A percentile compares a stretch with the other conserved stretches of the same genome.
These are phyloP conservation scores for Aspergillus fijiensis DNA, from an alignment of 2,329 filamentous ascomycete genomes.

Conservation along the genomic window DNA sequence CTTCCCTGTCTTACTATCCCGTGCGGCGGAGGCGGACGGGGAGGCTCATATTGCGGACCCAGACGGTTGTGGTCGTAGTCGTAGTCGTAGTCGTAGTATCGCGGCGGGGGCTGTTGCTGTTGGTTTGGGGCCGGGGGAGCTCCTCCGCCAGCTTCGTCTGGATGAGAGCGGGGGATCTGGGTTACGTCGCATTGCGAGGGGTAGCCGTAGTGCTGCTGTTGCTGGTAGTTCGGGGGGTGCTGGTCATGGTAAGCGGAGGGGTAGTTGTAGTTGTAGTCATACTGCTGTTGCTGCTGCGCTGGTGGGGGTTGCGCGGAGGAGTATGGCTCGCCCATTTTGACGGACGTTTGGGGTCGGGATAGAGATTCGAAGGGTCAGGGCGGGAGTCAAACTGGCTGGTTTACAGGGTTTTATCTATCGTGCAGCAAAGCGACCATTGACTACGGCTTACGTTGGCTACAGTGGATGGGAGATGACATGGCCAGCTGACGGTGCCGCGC, in stretches of 20 bases:
- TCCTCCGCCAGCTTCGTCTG: conserved; percentile 6
- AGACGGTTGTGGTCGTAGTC: conserved; percentile 11
- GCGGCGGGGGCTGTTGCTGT: neutral
- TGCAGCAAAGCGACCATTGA: too few species aligned
- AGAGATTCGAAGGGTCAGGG: neutral
- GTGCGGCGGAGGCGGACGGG: too few species aligned
- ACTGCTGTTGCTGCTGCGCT: neutral
- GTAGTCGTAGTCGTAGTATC: neutral
- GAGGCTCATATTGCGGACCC: conserved; percentile 9
- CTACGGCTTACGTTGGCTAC: too few species aligned
- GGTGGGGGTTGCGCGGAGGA: neutral
- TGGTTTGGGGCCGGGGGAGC: neutral
- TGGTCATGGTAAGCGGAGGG: conserved; percentile 30
- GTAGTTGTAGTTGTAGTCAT: conserved; percentile 55
- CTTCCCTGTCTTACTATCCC: conserved; percentile 10
- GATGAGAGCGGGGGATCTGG: conserved; percentile 9
- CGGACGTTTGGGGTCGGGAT: too few species aligned
- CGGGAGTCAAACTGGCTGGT: neutral
- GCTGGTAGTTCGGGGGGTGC: conserved; percentile 11
- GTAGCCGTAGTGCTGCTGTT: conserved; percentile 14
- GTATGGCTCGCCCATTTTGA: conserved; percentile 17
- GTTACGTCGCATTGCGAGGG: conserved; percentile 12
- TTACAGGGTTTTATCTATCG: neutral
- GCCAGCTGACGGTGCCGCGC: neutral
- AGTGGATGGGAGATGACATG: neutral